Base-by-base conservation (phyloP, 331 rosid genomes). In the Pyracantha coccinea region DNA sequence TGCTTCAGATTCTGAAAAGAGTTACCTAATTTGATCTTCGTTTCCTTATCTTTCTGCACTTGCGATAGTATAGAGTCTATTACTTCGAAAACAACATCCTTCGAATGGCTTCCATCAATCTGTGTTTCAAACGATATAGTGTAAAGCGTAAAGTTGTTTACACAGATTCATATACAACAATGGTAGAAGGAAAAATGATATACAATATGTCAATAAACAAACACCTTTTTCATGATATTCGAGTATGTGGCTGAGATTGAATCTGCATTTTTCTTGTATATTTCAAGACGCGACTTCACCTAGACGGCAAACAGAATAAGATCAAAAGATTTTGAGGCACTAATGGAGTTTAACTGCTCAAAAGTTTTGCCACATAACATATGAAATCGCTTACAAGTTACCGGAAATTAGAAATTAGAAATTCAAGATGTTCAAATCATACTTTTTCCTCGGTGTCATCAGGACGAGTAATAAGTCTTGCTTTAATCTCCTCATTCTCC, bases 371-470 rank as follows among this genome's bases (percentile, higher is more conserved):
- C 59, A 53, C 24, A 53, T n/a, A n/a, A 53, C 23, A 8, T 53
- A 53, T 57, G 24, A 58, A 27, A 60, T 60, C 20, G 3, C 20
- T 25, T 6, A 27, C 66, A 60, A 60, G n/a, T 60, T 60, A 60
- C 66, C 6, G 14, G 47, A 41, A 11, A 41, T 41, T 41, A 29
- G 32, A 29, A 29, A 29, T 29, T 29, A 12, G 14, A 80, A 50
- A 23, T 72, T 27, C 15, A 52, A 25, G 54, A 38, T 60, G 77
- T 20, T 44, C 60, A 38, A 68, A 71, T 66, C 87, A 68, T 73
- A 89, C 97, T 78, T 92, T 94, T 65, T 89, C 97, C 79, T 94
- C 90, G 0, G 88, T 90, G 78, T 94, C 99, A 76, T 94, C 99
- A 60, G 93, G 90, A 61, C 97, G 93, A 31, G 85, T 84, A 60